Evolutionary conservation across 108 stramenopile species (phyloP).

Genomic region (Nannochloropsis gaditana): DNA sequence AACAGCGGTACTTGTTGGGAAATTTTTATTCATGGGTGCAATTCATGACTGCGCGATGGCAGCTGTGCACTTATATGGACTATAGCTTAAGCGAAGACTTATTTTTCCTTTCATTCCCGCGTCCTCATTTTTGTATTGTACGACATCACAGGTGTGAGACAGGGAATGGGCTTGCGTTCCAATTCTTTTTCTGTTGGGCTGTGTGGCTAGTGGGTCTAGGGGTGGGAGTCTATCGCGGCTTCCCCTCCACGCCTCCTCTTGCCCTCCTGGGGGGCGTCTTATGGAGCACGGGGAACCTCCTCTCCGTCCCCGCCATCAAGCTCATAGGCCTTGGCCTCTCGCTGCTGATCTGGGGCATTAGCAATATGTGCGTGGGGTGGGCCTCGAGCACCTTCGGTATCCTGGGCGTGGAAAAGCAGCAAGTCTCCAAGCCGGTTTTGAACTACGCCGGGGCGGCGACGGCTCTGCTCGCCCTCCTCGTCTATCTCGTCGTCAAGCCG

Average conservation of each 20-base stretch:
- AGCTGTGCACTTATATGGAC: too few relatives aligned
- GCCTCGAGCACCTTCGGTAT: conserved; percentile 41
- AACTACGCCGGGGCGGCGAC: conserved; percentile 32
- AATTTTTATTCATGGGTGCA: too few relatives aligned
- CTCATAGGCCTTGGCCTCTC: conserved; percentile 36
- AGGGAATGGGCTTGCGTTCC: background rate
- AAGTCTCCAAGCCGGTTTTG: conserved; percentile 29
- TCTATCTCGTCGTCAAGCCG: background rate
- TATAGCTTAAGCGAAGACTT: too few relatives aligned
- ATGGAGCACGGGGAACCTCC: conserved; percentile 48
- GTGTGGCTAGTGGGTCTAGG: background rate
- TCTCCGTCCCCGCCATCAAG: conserved; percentile 29
- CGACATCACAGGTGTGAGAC: background rate
- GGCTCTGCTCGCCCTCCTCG: conserved; percentile 28
- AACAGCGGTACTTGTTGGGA: too few relatives aligned
- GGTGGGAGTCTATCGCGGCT: conserved; percentile 21
- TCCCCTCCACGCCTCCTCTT: conserved; percentile 26
- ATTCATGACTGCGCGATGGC: too few relatives aligned
- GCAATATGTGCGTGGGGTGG: conserved; percentile 45
- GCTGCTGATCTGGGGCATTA: conserved; percentile 43
- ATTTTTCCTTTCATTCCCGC: background rate
- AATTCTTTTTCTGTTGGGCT: conserved; percentile 20
- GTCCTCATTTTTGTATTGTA: background rate
- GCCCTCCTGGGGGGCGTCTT: conserved; percentile 40
- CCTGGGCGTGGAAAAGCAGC: conserved; percentile 35